Percentiles rank a stretch among this genome's conserved stretches.
Evolutionary conservation across 768 basidiomycete genomes (phyloP).

Genomic region (Serendipita sp.): DNA sequence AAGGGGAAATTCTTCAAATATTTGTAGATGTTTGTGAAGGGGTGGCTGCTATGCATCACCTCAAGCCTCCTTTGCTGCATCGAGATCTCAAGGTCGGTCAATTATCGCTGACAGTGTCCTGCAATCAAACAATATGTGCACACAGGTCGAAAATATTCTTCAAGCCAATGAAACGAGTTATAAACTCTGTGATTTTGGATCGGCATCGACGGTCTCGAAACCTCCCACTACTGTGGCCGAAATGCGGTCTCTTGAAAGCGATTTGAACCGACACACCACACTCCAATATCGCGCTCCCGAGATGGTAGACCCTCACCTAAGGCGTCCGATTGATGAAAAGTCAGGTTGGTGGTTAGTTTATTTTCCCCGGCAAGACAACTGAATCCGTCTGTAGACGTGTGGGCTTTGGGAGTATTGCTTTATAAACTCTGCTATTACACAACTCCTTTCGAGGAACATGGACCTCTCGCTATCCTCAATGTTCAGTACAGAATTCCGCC

Average conservation of each 20-base stretch:
- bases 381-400: constrained; percentile 45
- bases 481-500: constrained; percentile 87
- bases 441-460: constrained; percentile 97
- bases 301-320: constrained; percentile 83
- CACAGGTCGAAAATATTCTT: constrained; percentile 86
- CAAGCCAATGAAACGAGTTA: constrained; percentile 69
- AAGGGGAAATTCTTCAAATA: constrained; percentile 92
- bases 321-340: constrained; percentile 79
- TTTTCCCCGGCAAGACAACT: not conserved
- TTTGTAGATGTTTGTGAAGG: constrained; percentile 97
- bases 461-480: constrained; percentile 88
- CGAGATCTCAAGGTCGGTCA: constrained; percentile 67
- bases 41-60: constrained; percentile 90
- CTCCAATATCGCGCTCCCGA: constrained; percentile 97
- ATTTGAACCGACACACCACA: constrained; percentile 89
- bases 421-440: constrained; percentile 99
- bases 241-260: constrained; percentile 72
- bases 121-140: not conserved
- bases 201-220: constrained; percentile 60
- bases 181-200: constrained; percentile 98
- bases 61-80: constrained; percentile 78
- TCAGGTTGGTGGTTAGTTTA: constrained; percentile 23
- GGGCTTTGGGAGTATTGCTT: constrained; percentile 91
- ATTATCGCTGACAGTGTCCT: not conserved
- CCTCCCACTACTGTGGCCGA: constrained; percentile 70